phyloP scores from a whole-genome alignment of 352 stramenopile genomes.

The Phytophthora fragariae region DNA sequence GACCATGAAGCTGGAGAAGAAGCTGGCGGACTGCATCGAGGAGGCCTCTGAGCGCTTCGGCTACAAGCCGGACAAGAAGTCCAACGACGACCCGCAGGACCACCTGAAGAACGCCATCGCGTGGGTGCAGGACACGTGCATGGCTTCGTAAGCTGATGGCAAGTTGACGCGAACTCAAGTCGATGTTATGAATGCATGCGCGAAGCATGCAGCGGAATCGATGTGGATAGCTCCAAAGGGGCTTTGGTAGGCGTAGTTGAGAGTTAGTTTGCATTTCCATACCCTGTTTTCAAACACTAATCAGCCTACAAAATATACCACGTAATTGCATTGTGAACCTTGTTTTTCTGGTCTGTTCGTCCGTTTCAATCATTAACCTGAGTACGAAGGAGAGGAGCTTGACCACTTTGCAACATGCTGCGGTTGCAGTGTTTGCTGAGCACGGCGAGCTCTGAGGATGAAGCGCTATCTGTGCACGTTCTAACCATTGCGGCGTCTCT shows the following conservation, averaged over 20 bases:
- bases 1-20: constrained; percentile 14
- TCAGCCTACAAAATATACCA: constrained; percentile 3
- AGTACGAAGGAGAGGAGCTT: not conserved
- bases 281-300: constrained; percentile 16
- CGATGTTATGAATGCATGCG: not conserved
- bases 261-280: constrained; percentile 19
- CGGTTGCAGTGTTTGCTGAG: constrained; percentile 33
- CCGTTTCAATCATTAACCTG: constrained; percentile 24
- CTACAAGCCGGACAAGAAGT: not conserved
- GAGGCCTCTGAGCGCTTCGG: constrained; percentile 29
- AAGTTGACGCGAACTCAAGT: constrained; percentile 6
- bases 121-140: constrained; percentile 43
- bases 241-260: constrained; percentile 13
- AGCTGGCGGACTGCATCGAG: constrained; percentile 35
- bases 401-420: constrained; percentile 25
- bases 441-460: not conserved
- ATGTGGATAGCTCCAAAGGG: not conserved
- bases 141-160: constrained; percentile 39
- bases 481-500: constrained; percentile 12
- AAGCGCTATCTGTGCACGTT: constrained; percentile 3
- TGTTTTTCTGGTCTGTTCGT: constrained; percentile 1
- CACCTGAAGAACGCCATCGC: constrained; percentile 37
- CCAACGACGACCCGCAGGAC: constrained; percentile 9
- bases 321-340: not conserved
- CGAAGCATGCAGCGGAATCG: not conserved